Percentiles rank a stretch among this genome's conserved stretches.
Evolutionary conservation across 352 stramenopile species (phyloP).

Genomic region (Globisporangium cylindrosporum): DNA sequence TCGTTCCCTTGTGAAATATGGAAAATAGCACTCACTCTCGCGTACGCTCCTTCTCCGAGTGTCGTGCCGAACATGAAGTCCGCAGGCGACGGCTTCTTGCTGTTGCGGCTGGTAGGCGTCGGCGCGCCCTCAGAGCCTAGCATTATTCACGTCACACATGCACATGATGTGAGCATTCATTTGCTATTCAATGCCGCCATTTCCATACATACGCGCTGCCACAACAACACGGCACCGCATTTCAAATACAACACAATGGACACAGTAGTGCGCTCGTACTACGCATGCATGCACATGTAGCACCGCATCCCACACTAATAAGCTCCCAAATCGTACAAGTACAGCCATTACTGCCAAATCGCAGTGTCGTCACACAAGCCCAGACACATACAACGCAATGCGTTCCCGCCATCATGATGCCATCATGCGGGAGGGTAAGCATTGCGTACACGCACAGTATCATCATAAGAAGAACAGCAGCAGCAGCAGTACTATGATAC

Average conservation of each 20-base stretch:
- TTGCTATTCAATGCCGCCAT: neutral
- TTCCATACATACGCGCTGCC: neutral
- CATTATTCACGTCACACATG: neutral
- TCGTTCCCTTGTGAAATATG: neutral
- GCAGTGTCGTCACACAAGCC: neutral
- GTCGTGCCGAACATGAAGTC: conserved; percentile 90
- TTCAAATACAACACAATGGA: neutral
- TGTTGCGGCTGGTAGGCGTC: conserved; percentile 35
- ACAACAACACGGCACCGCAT: neutral
- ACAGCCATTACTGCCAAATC: neutral
- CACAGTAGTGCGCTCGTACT: neutral
- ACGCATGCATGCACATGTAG: neutral
- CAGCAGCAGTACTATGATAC: neutral
- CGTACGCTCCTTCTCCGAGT: conserved; percentile 86
- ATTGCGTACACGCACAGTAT: neutral
- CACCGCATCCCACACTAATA: neutral
- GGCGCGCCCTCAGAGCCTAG: conserved; percentile 29
- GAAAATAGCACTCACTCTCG: conserved; percentile 42
- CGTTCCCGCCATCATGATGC: neutral
- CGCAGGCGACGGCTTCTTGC: conserved; percentile 73
- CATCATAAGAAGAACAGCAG: neutral
- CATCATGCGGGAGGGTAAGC: neutral
- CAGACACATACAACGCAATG: neutral
- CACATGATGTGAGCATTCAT: neutral
- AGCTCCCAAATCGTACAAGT: neutral